Percentiles rank a stretch among this genome's conserved stretches.
Conservation (phyloP, 305 asterid genomes). For the Petunia hybrid region DNA sequence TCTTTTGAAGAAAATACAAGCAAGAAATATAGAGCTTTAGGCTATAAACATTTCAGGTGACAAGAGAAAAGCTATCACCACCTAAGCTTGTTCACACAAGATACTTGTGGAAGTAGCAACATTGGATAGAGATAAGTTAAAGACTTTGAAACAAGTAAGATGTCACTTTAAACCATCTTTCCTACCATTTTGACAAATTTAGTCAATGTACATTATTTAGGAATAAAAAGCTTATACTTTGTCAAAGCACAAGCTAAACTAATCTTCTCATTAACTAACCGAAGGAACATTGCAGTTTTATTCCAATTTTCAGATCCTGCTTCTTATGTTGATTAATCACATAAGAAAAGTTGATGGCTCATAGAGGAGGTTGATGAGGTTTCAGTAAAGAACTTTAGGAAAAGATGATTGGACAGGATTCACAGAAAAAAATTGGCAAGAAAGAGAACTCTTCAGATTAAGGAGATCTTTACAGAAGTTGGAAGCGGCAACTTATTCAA, state of each 20-base stretch:
- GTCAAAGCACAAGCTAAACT: slow-evolving; percentile 12
- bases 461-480: slow-evolving; percentile 9
- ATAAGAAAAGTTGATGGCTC: background rate
- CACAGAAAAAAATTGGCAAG: background rate
- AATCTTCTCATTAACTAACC: background rate
- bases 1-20: background rate
- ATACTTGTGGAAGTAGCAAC: background rate
- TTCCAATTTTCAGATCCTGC: background rate
- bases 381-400: background rate
- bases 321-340: slow-evolving; percentile 25
- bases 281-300: slow-evolving; percentile 27
- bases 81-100: background rate
- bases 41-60: background rate
- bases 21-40: background rate
- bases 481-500: slow-evolving; percentile 16
- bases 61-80: background rate
- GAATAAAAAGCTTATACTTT: slow-evolving; percentile 18
- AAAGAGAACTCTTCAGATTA: background rate
- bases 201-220: slow-evolving; percentile 1
- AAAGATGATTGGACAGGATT: background rate
- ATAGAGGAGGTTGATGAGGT: background rate
- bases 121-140: background rate
- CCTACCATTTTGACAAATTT: background rate
- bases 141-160: slow-evolving; percentile 19
- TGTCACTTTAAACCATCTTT: background rate